A percentile compares a stretch with the other conserved stretches of the same genome.
Evolutionary conservation across 1,284 basidiomycete genomes (phyloP).

Genomic region (Phlebopus sp.): DNA sequence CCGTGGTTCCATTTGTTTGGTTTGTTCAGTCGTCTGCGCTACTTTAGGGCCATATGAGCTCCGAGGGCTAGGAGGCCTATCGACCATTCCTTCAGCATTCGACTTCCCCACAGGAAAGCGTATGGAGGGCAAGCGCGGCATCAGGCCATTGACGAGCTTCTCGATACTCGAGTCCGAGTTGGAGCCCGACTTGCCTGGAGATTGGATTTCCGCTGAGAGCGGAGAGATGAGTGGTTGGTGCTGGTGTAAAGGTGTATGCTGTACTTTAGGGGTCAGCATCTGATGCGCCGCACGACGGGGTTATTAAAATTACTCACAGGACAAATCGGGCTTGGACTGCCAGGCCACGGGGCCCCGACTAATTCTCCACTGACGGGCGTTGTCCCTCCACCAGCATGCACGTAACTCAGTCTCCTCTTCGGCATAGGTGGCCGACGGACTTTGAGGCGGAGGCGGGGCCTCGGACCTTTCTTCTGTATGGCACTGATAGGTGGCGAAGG

Average conservation of each 20-base stretch:
- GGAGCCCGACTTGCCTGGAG: not conserved
- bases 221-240: conserved; percentile 17
- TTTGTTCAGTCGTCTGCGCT: not conserved
- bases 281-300: not conserved
- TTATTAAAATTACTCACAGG: conserved; percentile 12
- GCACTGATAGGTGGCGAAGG: not conserved
- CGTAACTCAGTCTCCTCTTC: conserved; percentile 16
- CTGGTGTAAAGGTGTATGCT: conserved; percentile 13
- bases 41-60: conserved; percentile 1
- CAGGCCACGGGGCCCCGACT: conserved; percentile 11
- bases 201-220: not conserved
- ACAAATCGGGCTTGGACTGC: conserved; percentile 10
- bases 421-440: conserved; percentile 27
- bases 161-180: conserved; percentile 12
- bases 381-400: conserved; percentile 8
- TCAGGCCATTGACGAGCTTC: conserved; percentile 16
- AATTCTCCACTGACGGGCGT: not conserved
- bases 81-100: conserved; percentile 3
- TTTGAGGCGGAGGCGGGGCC: conserved; percentile 23
- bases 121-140: conserved; percentile 20
- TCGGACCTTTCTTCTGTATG: conserved; percentile 5
- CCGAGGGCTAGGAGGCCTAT: not conserved
- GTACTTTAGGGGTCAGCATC: not conserved
- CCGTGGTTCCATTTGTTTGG: conserved; percentile 5
- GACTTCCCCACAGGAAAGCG: conserved; percentile 20